phyloP scores from a whole-genome alignment of 331 rosid genomes.

The Acacia concinna region DNA sequence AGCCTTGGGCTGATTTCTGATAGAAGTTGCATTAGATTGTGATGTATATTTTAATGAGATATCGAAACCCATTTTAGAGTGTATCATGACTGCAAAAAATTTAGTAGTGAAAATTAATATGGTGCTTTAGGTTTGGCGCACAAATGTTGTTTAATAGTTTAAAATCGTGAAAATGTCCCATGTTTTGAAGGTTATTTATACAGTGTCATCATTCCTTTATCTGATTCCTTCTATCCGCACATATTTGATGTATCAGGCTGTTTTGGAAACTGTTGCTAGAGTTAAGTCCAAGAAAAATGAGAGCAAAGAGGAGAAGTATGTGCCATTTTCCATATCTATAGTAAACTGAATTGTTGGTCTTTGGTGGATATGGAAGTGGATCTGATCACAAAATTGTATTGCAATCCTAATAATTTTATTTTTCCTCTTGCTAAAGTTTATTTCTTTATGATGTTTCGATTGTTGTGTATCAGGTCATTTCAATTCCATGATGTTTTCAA shows the following conservation, averaged over 20 bases:
- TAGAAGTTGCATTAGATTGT: background rate
- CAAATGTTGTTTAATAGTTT: background rate
- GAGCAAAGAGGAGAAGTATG: slow-evolving; percentile 86
- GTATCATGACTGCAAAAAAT: background rate
- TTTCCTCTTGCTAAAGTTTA: background rate
- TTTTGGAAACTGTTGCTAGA: slow-evolving; percentile 95
- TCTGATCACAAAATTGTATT: slow-evolving; percentile 18
- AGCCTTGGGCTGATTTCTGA: slow-evolving; percentile 23
- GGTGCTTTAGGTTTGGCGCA: background rate
- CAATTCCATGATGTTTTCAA: slow-evolving; percentile 89
- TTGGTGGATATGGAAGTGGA: slow-evolving; percentile 16
- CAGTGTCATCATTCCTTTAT: slow-evolving; percentile 18
- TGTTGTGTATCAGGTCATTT: slow-evolving; percentile 63
- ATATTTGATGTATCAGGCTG: slow-evolving; percentile 66
- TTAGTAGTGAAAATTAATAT: background rate
- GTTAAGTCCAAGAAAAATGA: slow-evolving; percentile 89
- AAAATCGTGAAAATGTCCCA: background rate
- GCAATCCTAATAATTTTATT: slow-evolving; percentile 11
- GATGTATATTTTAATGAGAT: background rate
- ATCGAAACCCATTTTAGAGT: slow-evolving; percentile 2
- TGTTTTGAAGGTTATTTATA: slow-evolving; percentile 13
- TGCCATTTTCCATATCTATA: slow-evolving; percentile 34
- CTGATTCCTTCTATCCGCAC: slow-evolving; percentile 34
- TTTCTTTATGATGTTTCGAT: slow-evolving; percentile 37
- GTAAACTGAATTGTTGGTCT: slow-evolving; percentile 16